A percentile compares a stretch with the other conserved stretches of the same genome.
phyloP scores from a whole-genome alignment of 306 rosid species.

The Fagus sylvatica region DNA sequence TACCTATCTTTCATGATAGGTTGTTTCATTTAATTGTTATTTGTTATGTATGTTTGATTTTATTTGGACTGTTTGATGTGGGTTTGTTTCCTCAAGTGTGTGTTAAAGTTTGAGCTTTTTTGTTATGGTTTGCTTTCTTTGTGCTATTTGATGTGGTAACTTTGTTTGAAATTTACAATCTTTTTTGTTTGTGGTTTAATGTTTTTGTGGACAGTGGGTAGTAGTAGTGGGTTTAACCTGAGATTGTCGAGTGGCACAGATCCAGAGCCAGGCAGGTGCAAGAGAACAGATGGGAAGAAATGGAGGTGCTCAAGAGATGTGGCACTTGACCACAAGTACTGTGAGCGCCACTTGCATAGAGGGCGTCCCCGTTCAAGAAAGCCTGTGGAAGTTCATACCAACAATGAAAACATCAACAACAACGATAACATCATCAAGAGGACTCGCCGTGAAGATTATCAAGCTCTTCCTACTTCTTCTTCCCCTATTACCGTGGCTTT shows the following conservation, averaged over 20 bases:
- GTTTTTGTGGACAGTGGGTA: conserved; percentile 32
- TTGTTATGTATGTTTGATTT: conserved; percentile 1
- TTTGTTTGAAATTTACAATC: conserved; percentile 12
- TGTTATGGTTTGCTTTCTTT: conserved; percentile 21
- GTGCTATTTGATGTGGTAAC: neutral
- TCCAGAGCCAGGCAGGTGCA: conserved; percentile 75
- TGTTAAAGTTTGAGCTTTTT: conserved; percentile 19
- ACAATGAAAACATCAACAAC: conserved; percentile 9
- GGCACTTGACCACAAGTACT: conserved; percentile 71
- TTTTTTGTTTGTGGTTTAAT: neutral
- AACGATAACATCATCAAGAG: conserved; percentile 36
- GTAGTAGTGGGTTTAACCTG: conserved; percentile 46
- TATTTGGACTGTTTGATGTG: conserved; percentile 8
- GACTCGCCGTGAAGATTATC: conserved; percentile 47
- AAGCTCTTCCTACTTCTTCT: conserved; percentile 26
- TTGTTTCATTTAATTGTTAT: neutral
- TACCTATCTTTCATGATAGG: neutral
- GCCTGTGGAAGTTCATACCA: conserved; percentile 81
- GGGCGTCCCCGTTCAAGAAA: conserved; percentile 99
- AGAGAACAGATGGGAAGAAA: conserved; percentile 84
- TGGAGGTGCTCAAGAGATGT: conserved; percentile 89
- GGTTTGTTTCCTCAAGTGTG: neutral
- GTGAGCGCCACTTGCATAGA: conserved; percentile 89
- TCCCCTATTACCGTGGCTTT: conserved; percentile 25
- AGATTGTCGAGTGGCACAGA: conserved; percentile 51